Conservation (phyloP, 2,329 filamentous ascomycete species). For the Xylariaceae sp. region DNA sequence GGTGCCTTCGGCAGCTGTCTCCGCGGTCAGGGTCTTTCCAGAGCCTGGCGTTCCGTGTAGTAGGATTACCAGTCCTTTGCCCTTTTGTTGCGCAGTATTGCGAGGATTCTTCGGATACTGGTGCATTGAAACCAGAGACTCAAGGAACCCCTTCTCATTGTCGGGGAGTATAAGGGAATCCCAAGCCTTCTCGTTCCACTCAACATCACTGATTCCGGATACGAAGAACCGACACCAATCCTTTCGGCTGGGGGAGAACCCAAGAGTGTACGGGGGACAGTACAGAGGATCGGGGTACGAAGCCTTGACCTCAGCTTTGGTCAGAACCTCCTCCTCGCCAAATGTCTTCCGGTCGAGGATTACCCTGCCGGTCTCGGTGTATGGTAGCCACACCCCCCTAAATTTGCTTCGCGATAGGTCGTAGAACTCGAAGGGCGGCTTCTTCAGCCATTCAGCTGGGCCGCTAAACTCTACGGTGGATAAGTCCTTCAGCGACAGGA, state of each 20-base stretch:
- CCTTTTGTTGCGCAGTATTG: slow-evolving; percentile 37
- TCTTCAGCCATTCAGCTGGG: slow-evolving; percentile 31
- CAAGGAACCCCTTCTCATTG: slow-evolving; percentile 33
- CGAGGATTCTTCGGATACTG: slow-evolving; percentile 29
- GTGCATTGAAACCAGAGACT: slow-evolving; percentile 35
- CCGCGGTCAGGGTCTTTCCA: slow-evolving; percentile 45
- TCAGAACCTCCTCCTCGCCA: slow-evolving; percentile 29
- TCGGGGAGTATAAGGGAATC: slow-evolving; percentile 31
- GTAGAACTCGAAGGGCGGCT: slow-evolving; percentile 28
- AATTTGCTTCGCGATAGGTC: slow-evolving; percentile 19
- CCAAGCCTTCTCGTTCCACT: slow-evolving; percentile 32
- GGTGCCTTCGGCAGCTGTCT: slow-evolving; percentile 35
- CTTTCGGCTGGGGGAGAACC: slow-evolving; percentile 33
- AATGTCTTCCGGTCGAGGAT: slow-evolving; percentile 37
- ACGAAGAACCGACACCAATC: slow-evolving; percentile 34
- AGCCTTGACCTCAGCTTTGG: slow-evolving; percentile 16
- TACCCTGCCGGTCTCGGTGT: slow-evolving; percentile 33
- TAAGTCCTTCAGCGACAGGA: slow-evolving; percentile 24
- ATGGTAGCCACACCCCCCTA: slow-evolving; percentile 35
- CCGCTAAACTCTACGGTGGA: slow-evolving; percentile 31
- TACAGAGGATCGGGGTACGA: slow-evolving; percentile 24
- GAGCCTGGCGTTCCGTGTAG: slow-evolving; percentile 42
- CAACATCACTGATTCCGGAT: slow-evolving; percentile 27
- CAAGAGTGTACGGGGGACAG: slow-evolving; percentile 34
- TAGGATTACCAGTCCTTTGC: slow-evolving; percentile 42